A percentile compares a stretch with the other conserved stretches of the same genome.
phyloP scores from a whole-genome alignment of 2,329 filamentous ascomycete genomes.

The Magnaporthales sp. region DNA sequence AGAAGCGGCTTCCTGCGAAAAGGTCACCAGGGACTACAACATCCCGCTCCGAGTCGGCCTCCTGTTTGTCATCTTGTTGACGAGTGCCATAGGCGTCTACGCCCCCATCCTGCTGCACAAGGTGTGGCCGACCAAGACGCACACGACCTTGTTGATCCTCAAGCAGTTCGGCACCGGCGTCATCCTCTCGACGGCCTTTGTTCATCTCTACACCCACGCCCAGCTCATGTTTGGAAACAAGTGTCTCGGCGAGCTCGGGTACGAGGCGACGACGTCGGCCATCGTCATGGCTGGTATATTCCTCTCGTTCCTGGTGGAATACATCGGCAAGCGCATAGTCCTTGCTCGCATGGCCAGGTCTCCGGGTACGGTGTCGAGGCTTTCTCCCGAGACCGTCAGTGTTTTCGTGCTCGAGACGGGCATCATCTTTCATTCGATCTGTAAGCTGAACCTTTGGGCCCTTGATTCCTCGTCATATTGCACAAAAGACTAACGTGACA shows the following conservation, averaged over 20 bases:
- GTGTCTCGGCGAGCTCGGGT: conserved; percentile 57
- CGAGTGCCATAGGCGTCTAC: conserved; percentile 60
- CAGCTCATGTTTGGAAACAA: conserved; percentile 62
- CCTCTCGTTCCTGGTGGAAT: conserved; percentile 65
- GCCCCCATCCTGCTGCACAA: conserved; percentile 54
- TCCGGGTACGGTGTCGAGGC: conserved; percentile 10
- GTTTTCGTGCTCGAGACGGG: conserved; percentile 66
- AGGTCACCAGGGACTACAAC: conserved; percentile 49
- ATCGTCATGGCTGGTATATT: conserved; percentile 69
- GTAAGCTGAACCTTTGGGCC: conserved; percentile 31
- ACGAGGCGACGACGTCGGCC: conserved; percentile 61
- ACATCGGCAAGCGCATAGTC: conserved; percentile 51
- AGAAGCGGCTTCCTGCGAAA: conserved; percentile 35
- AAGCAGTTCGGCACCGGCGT: conserved; percentile 70
- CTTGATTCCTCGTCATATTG: too few relatives aligned
- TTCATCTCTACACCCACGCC: conserved; percentile 68
- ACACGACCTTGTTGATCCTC: conserved; percentile 49
- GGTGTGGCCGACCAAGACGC: conserved; percentile 40
- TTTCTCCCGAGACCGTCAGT: conserved; percentile 40
- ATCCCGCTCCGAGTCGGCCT: conserved; percentile 60
- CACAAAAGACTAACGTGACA: background rate
- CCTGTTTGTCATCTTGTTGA: conserved; percentile 62
- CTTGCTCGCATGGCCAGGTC: conserved; percentile 21
- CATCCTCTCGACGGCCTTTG: conserved; percentile 62
- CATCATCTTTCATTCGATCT: conserved; percentile 65